Percentiles rank a stretch among this genome's conserved stretches.
Evolutionary conservation across 352 stramenopile species (phyloP).

Genomic region (Salisapilia sapeloensis): DNA sequence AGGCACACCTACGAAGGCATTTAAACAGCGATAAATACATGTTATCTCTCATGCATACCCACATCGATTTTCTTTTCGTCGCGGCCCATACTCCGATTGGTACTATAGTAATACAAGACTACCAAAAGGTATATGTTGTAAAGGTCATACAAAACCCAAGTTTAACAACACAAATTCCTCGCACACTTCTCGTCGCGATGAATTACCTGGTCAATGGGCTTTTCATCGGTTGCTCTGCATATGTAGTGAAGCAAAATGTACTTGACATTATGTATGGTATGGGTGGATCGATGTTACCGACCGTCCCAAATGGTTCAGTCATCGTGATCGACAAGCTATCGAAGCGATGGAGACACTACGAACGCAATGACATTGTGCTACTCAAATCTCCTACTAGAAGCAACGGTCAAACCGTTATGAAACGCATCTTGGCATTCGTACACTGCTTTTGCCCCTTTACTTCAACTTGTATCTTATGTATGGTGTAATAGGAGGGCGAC

Average conservation of each 20-base stretch:
- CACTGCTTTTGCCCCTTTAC: neutral
- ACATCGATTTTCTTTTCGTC: too few species aligned
- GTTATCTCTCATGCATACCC: neutral
- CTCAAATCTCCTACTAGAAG: slow-evolving; percentile 58
- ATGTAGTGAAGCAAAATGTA: slow-evolving; percentile 39
- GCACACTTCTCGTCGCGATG: too few species aligned
- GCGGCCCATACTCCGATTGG: too few species aligned
- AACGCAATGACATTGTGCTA: slow-evolving; percentile 72
- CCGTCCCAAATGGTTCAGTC: slow-evolving; percentile 63
- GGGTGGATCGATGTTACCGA: slow-evolving; percentile 70
- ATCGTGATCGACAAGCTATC: slow-evolving; percentile 71
- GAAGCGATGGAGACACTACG: slow-evolving; percentile 32
- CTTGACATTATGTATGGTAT: slow-evolving; percentile 75
- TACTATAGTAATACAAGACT: too few species aligned
- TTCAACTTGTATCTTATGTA: neutral
- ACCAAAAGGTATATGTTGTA: too few species aligned
- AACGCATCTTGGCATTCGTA: slow-evolving; percentile 76
- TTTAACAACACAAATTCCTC: too few species aligned
- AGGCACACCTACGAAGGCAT: neutral
- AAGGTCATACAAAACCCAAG: too few species aligned
- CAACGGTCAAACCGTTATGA: slow-evolving; percentile 63
- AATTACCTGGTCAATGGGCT: slow-evolving; percentile 33
- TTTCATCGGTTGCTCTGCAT: slow-evolving; percentile 42
- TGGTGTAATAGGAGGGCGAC: slow-evolving; percentile 43
- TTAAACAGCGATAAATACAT: neutral